Conservation (phyloP, 2,329 filamentous ascomycete genomes). For the Aureobasidium vineae region DNA sequence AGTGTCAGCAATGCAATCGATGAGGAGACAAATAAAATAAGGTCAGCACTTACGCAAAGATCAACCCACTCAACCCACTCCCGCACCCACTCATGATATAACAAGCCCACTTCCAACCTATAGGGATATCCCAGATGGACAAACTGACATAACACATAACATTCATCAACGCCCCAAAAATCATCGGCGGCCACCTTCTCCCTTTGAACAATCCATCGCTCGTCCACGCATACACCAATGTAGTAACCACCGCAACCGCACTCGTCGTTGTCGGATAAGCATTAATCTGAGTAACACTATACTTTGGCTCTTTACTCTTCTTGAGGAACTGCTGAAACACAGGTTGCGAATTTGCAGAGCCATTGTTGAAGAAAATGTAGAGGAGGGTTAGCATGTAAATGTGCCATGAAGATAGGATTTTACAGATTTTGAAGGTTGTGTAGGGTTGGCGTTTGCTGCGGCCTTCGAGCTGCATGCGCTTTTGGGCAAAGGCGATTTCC, state of each 20-base stretch:
- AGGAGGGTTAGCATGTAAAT: neutral
- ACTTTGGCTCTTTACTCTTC: neutral
- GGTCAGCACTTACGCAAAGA: conserved; percentile 47
- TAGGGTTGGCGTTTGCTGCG: conserved; percentile 44
- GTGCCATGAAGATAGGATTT: neutral
- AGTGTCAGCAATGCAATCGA: too few relatives aligned
- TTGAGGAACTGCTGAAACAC: neutral
- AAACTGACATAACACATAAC: neutral
- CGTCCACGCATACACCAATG: neutral
- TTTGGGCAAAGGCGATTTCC: conserved; percentile 49
- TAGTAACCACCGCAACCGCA: neutral
- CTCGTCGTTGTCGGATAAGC: neutral
- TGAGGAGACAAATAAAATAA: too few relatives aligned
- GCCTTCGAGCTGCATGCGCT: conserved; percentile 53
- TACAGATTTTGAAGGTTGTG: neutral
- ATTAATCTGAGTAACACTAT: neutral
- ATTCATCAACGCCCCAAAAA: neutral
- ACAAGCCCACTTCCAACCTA: conserved; percentile 62
- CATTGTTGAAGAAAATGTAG: neutral
- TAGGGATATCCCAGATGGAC: conserved; percentile 48
- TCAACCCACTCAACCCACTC: conserved; percentile 50
- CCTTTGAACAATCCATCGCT: neutral
- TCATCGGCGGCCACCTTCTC: neutral
- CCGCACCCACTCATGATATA: conserved; percentile 55
- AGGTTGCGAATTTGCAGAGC: neutral